Base-by-base conservation (phyloP, 176 grass and related monocot genomes). In the Phragmites australis region DNA sequence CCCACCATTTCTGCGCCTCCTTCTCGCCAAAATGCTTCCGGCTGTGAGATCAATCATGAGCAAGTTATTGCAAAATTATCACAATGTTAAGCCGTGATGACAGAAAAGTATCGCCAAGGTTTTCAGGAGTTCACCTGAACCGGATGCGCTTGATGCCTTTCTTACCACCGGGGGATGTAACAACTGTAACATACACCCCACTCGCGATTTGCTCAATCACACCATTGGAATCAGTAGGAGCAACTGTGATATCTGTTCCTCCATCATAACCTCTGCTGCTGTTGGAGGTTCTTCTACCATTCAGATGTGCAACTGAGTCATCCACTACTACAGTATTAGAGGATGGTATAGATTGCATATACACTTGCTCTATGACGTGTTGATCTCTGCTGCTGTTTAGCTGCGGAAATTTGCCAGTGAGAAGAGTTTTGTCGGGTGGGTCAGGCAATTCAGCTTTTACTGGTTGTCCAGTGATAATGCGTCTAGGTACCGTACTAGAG, bases 1-100 rank as follows among this genome's bases (percentile, higher is more conserved):
- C 81, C 97, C 97, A 99, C 97, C 97, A 99, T 83, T 88, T 69
- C 58, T 99, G 85, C 13, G 93, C 93, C 67, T 88, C 88, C 31
- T 88, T 45, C 79, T 99, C 88, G 0, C 91, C 89, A 57, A 93
- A 99, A 71, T 95, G 90, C 79, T 93, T 99, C 78, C 93, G 88
- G 46, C 97, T 99, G 90, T 23, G 31, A 29, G 65, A 85, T 82
- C 40, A 6, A 77, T 26, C 9, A 69, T 34, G 44, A 84, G 18
- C 18, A 77, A 30, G 43, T 85, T 70, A 60, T 53, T 32, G 21
- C 16, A 14, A 61, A 21, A 26, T 32, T 62, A 49, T 46, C n/a
- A 59, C 22, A 30, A 44, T 25, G 3, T 25, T 19, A 55, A 56
- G 27, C 40, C 25, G 5, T 70, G 25, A 9, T 3, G 57, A 54